Base-by-base conservation (phyloP, 2,329 filamentous ascomycete genomes). In the Fusarium nematophilum region DNA sequence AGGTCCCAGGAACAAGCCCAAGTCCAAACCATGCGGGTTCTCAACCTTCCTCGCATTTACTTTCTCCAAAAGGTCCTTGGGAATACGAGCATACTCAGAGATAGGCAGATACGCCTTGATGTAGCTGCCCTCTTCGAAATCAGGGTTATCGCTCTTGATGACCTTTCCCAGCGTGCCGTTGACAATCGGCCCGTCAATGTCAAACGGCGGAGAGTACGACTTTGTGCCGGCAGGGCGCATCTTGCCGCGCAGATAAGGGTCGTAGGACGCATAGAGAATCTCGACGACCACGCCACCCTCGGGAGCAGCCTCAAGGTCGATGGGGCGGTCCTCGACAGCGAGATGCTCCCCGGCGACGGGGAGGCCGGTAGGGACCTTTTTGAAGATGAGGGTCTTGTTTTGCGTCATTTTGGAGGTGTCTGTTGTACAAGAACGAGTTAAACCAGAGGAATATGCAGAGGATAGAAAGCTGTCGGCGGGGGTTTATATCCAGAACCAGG, bases 171-270 rank as follows among this genome's bases (percentile, higher is more conserved):
- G 80, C 46, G 79, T 81, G 64, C 75, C 75, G 76, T 88, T 93
- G 64, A 76, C 77, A 60, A 96, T 84, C 60, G 91, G 85, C 66
- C 84, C 76, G 72, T 82, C 81, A 39, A 91, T 74, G 13, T 81
- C 72, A 70, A 87, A 92, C 11, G 74, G 59, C 1, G 72, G 67
- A 2, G 62, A 37, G 60, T 76, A 95, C 9, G 90, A 92, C 77
- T 90, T 86, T 71, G 78, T 68, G 29, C 79, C 73, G 6, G 90
- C 71, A 40, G 81, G 76, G 40, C 91, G 88, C 90, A 96, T 93
- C 65, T 86, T 85, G 57, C 90, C 90, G 53, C 93, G 90, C 80
- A 91, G 86, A 79, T 96, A 96, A 2, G 92, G 92, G 75, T 96
- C 92, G 77, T 90, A 90, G 33, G 90, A 93, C 62, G 87, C 81